phyloP scores from a whole-genome alignment of 805 yeast genomes.

The Lipomyces oligophaga region DNA sequence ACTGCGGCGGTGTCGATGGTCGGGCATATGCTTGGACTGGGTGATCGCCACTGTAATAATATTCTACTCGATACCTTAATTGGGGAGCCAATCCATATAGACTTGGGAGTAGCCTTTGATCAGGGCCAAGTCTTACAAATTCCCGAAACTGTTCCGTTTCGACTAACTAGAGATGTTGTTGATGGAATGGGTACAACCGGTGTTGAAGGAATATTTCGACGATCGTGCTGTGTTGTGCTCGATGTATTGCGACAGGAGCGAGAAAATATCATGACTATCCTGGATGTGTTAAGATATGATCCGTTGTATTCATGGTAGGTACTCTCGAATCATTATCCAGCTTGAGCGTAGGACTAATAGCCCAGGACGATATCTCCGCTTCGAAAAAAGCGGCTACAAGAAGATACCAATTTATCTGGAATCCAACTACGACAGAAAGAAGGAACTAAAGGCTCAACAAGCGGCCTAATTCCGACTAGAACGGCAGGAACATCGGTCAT shows the following conservation, averaged over 20 bases:
- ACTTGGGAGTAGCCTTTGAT: constrained; percentile 93
- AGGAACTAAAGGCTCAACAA: neutral
- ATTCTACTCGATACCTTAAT: constrained; percentile 71
- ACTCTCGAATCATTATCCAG: too few relatives aligned
- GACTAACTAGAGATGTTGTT: constrained; percentile 82
- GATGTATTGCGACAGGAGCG: constrained; percentile 60
- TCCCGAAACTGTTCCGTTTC: constrained; percentile 92
- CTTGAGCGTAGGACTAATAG: too few relatives aligned
- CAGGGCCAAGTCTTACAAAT: constrained; percentile 79
- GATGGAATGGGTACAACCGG: constrained; percentile 95
- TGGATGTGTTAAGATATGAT: constrained; percentile 86
- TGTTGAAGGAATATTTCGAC: constrained; percentile 67
- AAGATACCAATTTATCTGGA: constrained; percentile 1
- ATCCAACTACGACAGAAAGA: neutral
- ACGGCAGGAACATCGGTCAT: neutral
- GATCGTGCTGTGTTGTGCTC: constrained; percentile 70
- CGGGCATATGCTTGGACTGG: constrained; percentile 85
- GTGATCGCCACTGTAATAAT: constrained; percentile 93
- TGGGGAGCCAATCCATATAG: constrained; percentile 95
- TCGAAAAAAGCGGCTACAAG: constrained; percentile 20
- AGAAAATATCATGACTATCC: constrained; percentile 70
- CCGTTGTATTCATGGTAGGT: constrained; percentile 80
- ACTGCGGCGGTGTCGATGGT: constrained; percentile 81
- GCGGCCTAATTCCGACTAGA: neutral
- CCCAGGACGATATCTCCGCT: constrained; percentile 64